Percentiles rank a stretch among this genome's conserved stretches.
phyloP scores from a whole-genome alignment of 1,284 basidiomycete genomes.

The Ceratobasidium sp. region DNA sequence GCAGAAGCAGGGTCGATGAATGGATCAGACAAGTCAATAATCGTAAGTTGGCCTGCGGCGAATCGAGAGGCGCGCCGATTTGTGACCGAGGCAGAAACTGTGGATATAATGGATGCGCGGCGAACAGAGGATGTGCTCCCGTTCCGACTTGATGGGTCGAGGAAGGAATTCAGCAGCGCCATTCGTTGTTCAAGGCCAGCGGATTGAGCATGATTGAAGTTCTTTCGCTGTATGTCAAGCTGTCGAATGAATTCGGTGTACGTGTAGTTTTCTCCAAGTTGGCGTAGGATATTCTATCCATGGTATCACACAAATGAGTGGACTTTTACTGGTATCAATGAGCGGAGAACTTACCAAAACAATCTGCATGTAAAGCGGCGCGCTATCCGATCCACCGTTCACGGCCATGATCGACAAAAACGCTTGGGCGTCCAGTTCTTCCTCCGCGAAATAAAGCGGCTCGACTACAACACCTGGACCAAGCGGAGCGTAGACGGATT shows the following conservation, averaged over 20 bases:
- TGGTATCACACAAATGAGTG: slow-evolving; percentile 52
- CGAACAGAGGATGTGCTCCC: slow-evolving; percentile 9
- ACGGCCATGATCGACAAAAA: slow-evolving; percentile 78
- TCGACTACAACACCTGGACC: slow-evolving; percentile 65
- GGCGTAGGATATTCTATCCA: slow-evolving; percentile 59
- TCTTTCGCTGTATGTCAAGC: slow-evolving; percentile 63
- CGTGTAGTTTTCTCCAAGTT: slow-evolving; percentile 64
- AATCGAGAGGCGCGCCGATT: slow-evolving; percentile 48
- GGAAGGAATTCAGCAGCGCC: slow-evolving; percentile 50
- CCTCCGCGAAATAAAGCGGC: slow-evolving; percentile 69
- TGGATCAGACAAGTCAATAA: slow-evolving; percentile 71
- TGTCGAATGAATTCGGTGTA: slow-evolving; percentile 64
- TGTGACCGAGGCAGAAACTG: neutral
- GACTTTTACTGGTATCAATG: slow-evolving; percentile 29
- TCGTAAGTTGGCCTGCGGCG: slow-evolving; percentile 50
- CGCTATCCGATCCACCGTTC: slow-evolving; percentile 65
- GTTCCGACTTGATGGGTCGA: slow-evolving; percentile 35
- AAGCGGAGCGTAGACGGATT: slow-evolving; percentile 66
- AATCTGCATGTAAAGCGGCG: slow-evolving; percentile 75
- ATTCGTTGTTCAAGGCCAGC: slow-evolving; percentile 51
- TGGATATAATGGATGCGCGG: slow-evolving; percentile 45
- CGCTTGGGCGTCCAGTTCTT: slow-evolving; percentile 75
- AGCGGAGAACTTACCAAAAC: slow-evolving; percentile 64
- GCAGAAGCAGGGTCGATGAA: slow-evolving; percentile 76
- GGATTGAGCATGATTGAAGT: slow-evolving; percentile 50